These are phyloP conservation scores for Nakaseomyces uthaithaninus DNA, from an alignment of 1,139 yeast genomes.

Conservation along the genomic window DNA sequence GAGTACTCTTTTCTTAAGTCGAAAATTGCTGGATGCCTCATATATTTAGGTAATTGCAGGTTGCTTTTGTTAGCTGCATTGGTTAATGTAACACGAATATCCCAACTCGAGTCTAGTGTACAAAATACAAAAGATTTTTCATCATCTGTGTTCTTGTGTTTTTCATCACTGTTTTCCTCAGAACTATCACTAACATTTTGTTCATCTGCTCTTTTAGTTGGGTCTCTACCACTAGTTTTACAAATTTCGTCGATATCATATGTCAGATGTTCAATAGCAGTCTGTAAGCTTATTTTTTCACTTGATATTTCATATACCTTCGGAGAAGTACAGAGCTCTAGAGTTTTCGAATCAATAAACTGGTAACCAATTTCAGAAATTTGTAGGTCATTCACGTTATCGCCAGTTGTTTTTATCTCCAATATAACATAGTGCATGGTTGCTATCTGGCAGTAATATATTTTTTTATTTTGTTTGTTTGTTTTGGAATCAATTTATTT, in stretches of 20 bases:
- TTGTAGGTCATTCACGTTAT: not conserved
- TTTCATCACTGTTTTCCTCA: no score
- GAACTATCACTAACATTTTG: no score
- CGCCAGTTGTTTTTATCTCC: constrained; percentile 20
- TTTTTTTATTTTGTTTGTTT: no score
- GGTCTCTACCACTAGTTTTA: constrained; percentile 20
- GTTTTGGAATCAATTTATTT: no score
- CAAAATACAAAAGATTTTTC: constrained; percentile 57
- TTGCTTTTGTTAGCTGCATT: constrained; percentile 76
- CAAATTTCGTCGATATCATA: constrained; percentile 8
- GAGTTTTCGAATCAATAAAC: constrained; percentile 20
- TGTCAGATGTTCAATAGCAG: constrained; percentile 10
- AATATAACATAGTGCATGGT: constrained; percentile 27
- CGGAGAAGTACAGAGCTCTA: constrained; percentile 11
- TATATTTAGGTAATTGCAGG: constrained; percentile 61
- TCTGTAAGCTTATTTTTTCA: not conserved
- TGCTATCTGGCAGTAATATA: not conserved
- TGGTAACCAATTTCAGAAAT: constrained; percentile 18
- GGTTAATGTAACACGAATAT: constrained; percentile 66
- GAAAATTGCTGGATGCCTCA: constrained; percentile 69
- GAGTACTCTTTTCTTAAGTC: constrained; percentile 67
- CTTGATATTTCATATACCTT: not conserved
- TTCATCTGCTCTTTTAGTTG: no score
- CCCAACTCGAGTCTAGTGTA: constrained; percentile 54
- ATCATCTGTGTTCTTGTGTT: constrained; percentile 31